Evolutionary conservation across 2,329 filamentous ascomycete species (phyloP).

Genomic region (Claviceps quebecensis): DNA sequence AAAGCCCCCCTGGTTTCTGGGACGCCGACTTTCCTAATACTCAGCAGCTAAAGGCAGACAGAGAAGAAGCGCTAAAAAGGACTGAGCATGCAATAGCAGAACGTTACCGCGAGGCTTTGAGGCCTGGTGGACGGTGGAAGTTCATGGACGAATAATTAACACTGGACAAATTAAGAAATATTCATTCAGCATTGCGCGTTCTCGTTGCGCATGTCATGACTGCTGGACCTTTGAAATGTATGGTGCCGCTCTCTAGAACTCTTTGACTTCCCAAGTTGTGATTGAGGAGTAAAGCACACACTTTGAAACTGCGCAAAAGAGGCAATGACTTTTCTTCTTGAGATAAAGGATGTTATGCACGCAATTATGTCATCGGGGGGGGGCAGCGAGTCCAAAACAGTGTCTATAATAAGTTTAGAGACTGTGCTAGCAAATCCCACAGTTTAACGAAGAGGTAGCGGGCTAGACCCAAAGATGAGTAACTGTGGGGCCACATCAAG

Average conservation of each 20-base stretch:
- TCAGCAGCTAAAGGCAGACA: constrained; percentile 59
- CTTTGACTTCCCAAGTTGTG: neutral
- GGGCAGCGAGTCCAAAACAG: neutral
- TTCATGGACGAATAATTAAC: constrained; percentile 62
- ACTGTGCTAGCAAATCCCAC: neutral
- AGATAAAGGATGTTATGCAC: neutral
- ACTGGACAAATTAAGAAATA: neutral
- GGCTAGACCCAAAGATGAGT: neutral
- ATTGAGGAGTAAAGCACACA: neutral
- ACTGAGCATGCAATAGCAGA: constrained; percentile 54
- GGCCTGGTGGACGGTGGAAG: constrained; percentile 59
- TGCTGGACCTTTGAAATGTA: neutral
- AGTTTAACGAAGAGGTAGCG: neutral
- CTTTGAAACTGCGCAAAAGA: too few relatives aligned
- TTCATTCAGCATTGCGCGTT: neutral
- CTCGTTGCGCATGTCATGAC: neutral
- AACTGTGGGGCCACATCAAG: neutral
- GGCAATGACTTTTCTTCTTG: too few relatives aligned
- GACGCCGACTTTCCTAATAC: constrained; percentile 77
- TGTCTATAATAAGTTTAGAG: neutral
- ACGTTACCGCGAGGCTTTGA: constrained; percentile 70
- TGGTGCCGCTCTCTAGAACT: neutral
- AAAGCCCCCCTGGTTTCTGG: constrained; percentile 82
- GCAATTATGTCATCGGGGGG: neutral
- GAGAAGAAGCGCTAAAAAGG: constrained; percentile 46